Conservation (phyloP, 2,329 filamentous ascomycete species). For the Periconia sp. region DNA sequence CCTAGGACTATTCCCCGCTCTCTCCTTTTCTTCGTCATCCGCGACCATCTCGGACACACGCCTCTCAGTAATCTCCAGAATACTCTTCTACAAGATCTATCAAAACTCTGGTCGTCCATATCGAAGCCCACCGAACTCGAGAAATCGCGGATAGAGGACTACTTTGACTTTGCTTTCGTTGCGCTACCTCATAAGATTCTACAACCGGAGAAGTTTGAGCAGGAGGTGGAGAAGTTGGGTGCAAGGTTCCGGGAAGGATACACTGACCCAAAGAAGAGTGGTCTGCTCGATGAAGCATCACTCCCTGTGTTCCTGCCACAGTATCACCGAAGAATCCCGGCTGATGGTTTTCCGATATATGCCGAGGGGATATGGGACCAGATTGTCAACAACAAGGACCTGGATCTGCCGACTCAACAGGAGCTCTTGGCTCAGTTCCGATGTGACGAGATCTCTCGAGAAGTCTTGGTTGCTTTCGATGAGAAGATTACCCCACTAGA, state of each 20-base stretch:
- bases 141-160: slow-evolving; percentile 88
- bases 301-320: slow-evolving; percentile 88
- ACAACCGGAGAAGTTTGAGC: slow-evolving; percentile 87
- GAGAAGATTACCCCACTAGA: slow-evolving; percentile 82
- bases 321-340: slow-evolving; percentile 94
- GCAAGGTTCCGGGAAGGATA: slow-evolving; percentile 83
- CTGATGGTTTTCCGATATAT: slow-evolving; percentile 95
- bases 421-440: slow-evolving; percentile 96
- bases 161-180: slow-evolving; percentile 98
- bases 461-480: slow-evolving; percentile 86
- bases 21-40: slow-evolving; percentile 97
- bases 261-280: slow-evolving; percentile 68
- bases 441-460: slow-evolving; percentile 93
- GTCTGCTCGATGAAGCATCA: slow-evolving; percentile 71
- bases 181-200: slow-evolving; percentile 96
- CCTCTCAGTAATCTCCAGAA: slow-evolving; percentile 88
- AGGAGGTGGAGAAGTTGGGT: slow-evolving; percentile 80
- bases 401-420: slow-evolving; percentile 95
- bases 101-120: slow-evolving; percentile 89
- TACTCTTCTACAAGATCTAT: slow-evolving; percentile 88
- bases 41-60: slow-evolving; percentile 92
- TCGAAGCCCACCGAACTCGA: slow-evolving; percentile 91
- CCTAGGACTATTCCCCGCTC: slow-evolving; percentile 82
- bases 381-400: slow-evolving; percentile 97
- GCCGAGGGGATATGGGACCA: slow-evolving; percentile 97